Percentiles rank a stretch among this genome's conserved stretches.
phyloP scores from a whole-genome alignment of 2,329 filamentous ascomycete genomes.

The Ceratocystis lukuohia region DNA sequence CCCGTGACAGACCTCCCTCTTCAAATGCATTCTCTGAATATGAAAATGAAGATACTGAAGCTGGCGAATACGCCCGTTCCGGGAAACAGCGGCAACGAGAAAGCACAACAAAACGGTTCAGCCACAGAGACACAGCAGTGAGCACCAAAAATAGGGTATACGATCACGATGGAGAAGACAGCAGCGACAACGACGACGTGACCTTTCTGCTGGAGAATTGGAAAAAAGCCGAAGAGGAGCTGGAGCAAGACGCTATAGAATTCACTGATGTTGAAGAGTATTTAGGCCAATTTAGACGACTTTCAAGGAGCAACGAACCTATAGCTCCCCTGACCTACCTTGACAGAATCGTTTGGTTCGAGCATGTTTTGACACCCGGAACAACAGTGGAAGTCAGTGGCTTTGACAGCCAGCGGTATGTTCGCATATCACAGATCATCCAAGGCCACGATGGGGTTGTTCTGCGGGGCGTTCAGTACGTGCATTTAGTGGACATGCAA shows the following conservation, averaged over 20 bases:
- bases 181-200: constrained; percentile 1
- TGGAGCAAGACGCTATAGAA: constrained; percentile 26
- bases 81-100: neutral
- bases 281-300: neutral
- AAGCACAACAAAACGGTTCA: neutral
- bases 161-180: neutral
- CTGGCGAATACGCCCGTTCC: neutral
- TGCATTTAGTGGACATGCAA: constrained; percentile 26
- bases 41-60: neutral
- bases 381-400: constrained; percentile 15
- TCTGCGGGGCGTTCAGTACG: constrained; percentile 30
- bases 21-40: constrained; percentile 3
- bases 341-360: neutral
- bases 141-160: neutral
- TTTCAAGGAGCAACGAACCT: constrained; percentile 8
- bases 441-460: constrained; percentile 20
- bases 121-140: neutral
- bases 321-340: neutral
- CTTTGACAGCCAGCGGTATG: constrained; percentile 17
- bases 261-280: constrained; percentile 24
- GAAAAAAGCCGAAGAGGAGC: constrained; percentile 14
- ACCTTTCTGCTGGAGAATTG: constrained; percentile 12
- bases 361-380: neutral
- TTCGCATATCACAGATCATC: constrained; percentile 30
- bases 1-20: neutral